Percentiles rank a stretch among this genome's conserved stretches.
These are phyloP conservation scores for Cystofilobasidium capitatum DNA, from an alignment of 768 basidiomycete species.

Conservation along the genomic window DNA sequence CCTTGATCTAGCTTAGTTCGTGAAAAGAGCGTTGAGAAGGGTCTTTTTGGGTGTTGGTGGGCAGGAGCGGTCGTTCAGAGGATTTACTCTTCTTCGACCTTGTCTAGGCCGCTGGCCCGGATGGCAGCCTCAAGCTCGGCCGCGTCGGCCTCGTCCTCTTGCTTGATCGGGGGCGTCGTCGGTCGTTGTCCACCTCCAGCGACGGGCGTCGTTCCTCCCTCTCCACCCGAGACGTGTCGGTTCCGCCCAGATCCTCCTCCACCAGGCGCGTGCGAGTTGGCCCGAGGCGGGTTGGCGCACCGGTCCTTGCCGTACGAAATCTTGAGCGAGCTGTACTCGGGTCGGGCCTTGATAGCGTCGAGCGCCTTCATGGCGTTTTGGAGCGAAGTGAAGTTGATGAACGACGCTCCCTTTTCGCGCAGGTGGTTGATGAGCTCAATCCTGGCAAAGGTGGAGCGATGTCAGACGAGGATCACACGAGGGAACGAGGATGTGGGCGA, in stretches of 20 bases:
- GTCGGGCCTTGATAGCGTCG: constrained; percentile 54
- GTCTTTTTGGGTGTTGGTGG: too few relatives aligned
- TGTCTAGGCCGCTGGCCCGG: not conserved
- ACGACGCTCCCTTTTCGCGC: constrained; percentile 71
- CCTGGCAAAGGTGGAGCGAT: constrained; percentile 1
- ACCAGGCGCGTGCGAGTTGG: not conserved
- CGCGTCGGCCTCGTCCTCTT: not conserved
- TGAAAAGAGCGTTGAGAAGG: too few relatives aligned
- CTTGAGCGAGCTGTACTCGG: constrained; percentile 78
- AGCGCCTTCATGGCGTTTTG: constrained; percentile 97
- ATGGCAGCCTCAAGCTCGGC: not conserved
- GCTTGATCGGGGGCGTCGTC: too few relatives aligned
- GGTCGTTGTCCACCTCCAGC: not conserved
- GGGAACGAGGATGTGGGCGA: not conserved
- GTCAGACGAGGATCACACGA: not conserved
- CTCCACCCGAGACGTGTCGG: not conserved
- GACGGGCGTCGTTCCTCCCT: not conserved
- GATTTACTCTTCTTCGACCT: not conserved
- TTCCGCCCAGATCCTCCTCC: not conserved
- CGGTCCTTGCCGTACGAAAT: constrained; percentile 94
- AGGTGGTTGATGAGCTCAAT: constrained; percentile 26
- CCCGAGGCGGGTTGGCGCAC: constrained; percentile 52
- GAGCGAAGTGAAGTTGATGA: constrained; percentile 86
- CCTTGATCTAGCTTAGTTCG: too few relatives aligned
- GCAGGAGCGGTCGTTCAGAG: too few relatives aligned